Base-by-base conservation (phyloP, 2,329 filamentous ascomycete species). In the Aspergillus flavus region DNA sequence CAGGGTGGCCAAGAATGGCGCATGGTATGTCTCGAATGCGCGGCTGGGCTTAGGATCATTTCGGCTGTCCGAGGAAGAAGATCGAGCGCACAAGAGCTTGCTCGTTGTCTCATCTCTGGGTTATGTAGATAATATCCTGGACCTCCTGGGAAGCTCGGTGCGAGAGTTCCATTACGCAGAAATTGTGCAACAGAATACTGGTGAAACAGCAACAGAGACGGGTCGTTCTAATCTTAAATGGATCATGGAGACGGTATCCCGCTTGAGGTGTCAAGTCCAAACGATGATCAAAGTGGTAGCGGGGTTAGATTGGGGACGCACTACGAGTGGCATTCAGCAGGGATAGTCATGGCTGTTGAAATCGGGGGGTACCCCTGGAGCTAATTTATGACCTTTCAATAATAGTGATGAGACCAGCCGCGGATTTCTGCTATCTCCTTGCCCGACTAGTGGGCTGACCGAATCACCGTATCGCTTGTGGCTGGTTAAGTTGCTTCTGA, bases 221-320 rank as follows among this genome's bases (percentile, higher is more conserved):
- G 57, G 57, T 19, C 43, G 43, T 10, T 58, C 28, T 14, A 58
- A 58, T 21, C 19, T 58, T 11, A 58, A 58, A 50, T 58, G 57
- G 57, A 43, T 39, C 6, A 32, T 58, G 26, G 57, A 58, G 52
- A 55, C 32, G 52, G 32, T 55, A 14, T 39, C 21, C 30, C 52
- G 34, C 16, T 23, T 55, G 12, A 55, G 23, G 36, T 10, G 32
- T 19, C 52, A 55, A n/a, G 28, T 55, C n/a, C 30, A 21, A 55
- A 55, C 36, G 12, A 55, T 55, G 34, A 55, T 41, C 34, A 39
- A 28, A 55, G 30, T 26, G n/a, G 21, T 55, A 23, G 52, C 23
- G n/a, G 52, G 32, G 32, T 12, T 55, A 21, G 52, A 55, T 32
- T 55, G 52, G 52, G 52, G 32, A 23, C 52, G 34, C 11, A 36